Percentiles rank a stretch among this genome's conserved stretches.
Evolutionary conservation across 331 rosid species (phyloP).

Genomic region (Malus hybrid): DNA sequence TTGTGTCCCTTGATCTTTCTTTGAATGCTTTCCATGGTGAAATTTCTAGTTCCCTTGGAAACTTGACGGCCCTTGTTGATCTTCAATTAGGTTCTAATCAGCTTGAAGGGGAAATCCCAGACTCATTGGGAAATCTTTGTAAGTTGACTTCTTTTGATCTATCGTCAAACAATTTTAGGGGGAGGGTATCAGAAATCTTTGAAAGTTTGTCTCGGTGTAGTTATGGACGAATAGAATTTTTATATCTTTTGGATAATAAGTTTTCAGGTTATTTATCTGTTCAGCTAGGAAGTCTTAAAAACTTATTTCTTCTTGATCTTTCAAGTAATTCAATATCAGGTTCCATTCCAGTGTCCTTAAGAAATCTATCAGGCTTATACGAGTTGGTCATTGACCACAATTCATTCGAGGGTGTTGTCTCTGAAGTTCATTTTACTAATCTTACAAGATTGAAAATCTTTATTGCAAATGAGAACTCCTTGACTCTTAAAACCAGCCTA

Average conservation of each 20-base stretch:
- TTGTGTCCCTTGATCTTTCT: background rate
- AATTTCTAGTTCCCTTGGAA: too few relatives aligned
- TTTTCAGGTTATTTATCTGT: background rate
- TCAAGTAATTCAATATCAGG: background rate
- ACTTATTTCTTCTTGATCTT: rapidly evolving
- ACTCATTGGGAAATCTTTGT: background rate
- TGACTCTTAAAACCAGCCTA: background rate
- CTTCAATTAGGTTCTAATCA: rapidly evolving
- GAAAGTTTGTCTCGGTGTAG: background rate
- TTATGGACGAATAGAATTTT: rapidly evolving
- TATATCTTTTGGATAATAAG: rapidly evolving
- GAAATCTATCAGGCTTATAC: background rate
- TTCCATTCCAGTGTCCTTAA: background rate
- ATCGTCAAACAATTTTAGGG: rapidly evolving
- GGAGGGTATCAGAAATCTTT: background rate
- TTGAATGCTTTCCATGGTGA: rapidly evolving
- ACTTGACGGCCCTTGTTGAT: too few relatives aligned
- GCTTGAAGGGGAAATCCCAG: too few relatives aligned
- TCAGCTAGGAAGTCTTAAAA: background rate
- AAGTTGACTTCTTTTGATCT: background rate
- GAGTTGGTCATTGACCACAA: rapidly evolving
- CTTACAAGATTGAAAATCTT: background rate
- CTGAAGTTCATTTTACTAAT: background rate
- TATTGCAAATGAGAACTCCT: rapidly evolving
- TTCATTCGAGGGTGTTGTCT: background rate